phyloP scores from a whole-genome alignment of 2,329 filamentous ascomycete species.

The Pseudogymnoascus sp. region DNA sequence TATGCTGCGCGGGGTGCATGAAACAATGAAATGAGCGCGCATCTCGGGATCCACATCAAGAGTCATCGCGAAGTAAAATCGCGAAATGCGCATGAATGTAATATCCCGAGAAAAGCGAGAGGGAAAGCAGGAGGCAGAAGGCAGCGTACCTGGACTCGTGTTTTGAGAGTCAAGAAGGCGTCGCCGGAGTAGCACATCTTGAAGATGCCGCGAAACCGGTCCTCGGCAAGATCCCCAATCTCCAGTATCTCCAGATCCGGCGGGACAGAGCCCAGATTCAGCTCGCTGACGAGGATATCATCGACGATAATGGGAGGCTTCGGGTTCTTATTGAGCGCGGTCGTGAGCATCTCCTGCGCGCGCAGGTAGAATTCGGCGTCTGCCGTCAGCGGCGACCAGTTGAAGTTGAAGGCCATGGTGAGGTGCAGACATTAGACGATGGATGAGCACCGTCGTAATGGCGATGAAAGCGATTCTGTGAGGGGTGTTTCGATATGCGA shows the following conservation, averaged over 20 bases:
- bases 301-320: slow-evolving; percentile 99
- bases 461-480: not conserved
- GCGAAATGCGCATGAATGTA: not conserved
- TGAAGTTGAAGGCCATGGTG: slow-evolving; percentile 99
- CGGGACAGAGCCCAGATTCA: slow-evolving; percentile 90
- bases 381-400: slow-evolving; percentile 98
- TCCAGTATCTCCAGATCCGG: slow-evolving; percentile 95
- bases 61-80: not conserved
- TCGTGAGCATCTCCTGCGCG: slow-evolving; percentile 87
- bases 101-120: not conserved
- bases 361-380: slow-evolving; percentile 85
- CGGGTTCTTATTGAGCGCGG: slow-evolving; percentile 92
- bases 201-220: slow-evolving; percentile 95
- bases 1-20: slow-evolving; percentile 10
- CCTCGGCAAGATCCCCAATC: slow-evolving; percentile 94
- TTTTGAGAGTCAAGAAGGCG: slow-evolving; percentile 89
- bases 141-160: slow-evolving; percentile 73
- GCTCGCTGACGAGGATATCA: slow-evolving; percentile 95
- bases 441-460: not conserved
- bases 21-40: not conserved
- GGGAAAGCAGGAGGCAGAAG: slow-evolving; percentile 1
- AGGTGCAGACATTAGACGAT: slow-evolving; percentile 11
- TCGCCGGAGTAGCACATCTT: slow-evolving; percentile 98
- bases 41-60: not conserved
- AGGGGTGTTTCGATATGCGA: not conserved